Base-by-base conservation (phyloP, 805 yeast species). In the Starmera dryadoides region DNA sequence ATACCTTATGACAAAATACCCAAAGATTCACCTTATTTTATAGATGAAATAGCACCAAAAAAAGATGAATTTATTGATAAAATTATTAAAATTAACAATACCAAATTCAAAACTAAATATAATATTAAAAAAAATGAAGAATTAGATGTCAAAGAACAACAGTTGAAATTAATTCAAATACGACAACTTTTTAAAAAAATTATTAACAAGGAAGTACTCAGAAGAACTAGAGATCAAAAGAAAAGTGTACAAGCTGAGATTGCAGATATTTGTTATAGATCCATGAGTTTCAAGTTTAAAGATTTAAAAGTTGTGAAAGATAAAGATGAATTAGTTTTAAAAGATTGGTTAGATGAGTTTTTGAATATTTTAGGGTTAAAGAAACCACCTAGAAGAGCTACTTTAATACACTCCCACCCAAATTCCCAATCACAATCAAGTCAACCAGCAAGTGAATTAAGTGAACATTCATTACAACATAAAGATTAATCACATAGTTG, bases 61-160 rank as follows among this genome's bases (percentile, higher is more conserved):
- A 48, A 49, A 18, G 55, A 50, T 12, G 58, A 51, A 16, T 30
- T 54, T 11, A 49, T 54, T 45, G 56, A 52, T 30, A 41, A 49
- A 16, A 21, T 31, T 18, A 17, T 19, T 17, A 23, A 25, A 15
- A 23, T 9, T 6, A 10, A 36, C 41, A 4, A 39, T 30, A 35
- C 10, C 42, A 49, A 34, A 30, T 43, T 51, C 39, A 31, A 38
- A 47, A n/a, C 28, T 25, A n/a, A 12, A 25, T n/a, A n/a, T n/a
- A 25, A 25, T 8, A 12, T 25, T 12, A 38, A 31, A 19, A 12
- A 8, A 20, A n/a, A 10, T 48, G 43, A 26, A 47, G 49, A 48
- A 12, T 22, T 41, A 5, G 30, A 39, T 1, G 36, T 50, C 6
- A 49, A 53, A 29, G 44, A 43, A 14, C 49, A 47, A n/a, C 55